Conservation (phyloP, 352 stramenopile genomes). For the Thalassiosira mediterranea region DNA sequence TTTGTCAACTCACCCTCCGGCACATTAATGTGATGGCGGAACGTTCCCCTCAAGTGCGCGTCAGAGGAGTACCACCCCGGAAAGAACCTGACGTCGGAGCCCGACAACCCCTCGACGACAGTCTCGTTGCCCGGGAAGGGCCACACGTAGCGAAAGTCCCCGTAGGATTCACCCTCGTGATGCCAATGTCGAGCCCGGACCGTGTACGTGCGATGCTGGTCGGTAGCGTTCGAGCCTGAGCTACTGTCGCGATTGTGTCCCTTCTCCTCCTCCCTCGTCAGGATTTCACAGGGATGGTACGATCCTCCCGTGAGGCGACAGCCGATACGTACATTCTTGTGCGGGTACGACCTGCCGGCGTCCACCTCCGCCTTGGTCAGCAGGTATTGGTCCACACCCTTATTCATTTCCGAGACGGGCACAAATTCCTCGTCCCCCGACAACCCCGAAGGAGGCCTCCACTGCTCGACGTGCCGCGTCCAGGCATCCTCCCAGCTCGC, state of each 20-base stretch:
- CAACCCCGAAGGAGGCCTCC: slow-evolving; percentile 17
- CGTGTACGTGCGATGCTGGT: too few species aligned
- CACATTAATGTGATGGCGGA: neutral
- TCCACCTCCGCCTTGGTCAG: neutral
- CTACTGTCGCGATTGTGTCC: too few species aligned
- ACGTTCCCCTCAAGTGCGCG: neutral
- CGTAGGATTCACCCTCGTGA: neutral
- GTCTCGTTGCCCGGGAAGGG: neutral
- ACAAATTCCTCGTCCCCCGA: neutral
- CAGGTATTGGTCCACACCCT: neutral
- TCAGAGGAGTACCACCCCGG: neutral
- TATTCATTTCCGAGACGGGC: neutral
- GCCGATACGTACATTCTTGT: neutral
- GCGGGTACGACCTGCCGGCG: neutral
- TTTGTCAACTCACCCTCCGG: too few species aligned
- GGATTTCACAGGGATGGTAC: neutral
- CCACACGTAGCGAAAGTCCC: neutral
- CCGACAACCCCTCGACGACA: neutral
- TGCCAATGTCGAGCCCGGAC: neutral
- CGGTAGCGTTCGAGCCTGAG: neutral
- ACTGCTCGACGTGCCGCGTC: slow-evolving; percentile 68
- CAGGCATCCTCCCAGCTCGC: slow-evolving; percentile 74
- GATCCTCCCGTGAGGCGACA: neutral
- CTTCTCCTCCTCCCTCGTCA: neutral
- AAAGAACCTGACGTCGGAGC: neutral